Evolutionary conservation across 2,329 filamentous ascomycete species (phyloP).

Genomic region (Tolypocladium album): DNA sequence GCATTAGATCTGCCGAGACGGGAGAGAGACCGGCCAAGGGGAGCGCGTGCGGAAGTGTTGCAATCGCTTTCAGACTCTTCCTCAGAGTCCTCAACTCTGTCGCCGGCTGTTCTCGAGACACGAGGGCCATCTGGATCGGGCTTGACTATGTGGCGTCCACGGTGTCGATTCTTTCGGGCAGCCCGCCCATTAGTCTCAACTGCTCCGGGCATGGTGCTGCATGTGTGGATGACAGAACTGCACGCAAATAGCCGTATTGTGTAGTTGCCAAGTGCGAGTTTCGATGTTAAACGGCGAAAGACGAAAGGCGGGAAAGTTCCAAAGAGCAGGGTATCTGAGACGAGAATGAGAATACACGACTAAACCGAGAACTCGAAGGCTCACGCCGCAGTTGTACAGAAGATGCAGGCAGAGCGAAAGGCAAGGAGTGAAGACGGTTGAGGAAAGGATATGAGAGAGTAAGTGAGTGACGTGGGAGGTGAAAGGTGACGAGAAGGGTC

Average conservation of each 20-base stretch:
- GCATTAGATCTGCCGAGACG: conserved; percentile 24
- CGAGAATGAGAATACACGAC: background rate
- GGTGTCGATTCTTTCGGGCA: background rate
- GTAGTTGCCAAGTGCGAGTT: background rate
- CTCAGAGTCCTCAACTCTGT: background rate
- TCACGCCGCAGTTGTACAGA: background rate
- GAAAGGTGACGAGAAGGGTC: background rate
- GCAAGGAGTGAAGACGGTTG: too few species aligned
- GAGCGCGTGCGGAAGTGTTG: conserved; percentile 6
- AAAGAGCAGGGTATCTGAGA: background rate
- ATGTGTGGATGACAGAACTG: background rate
- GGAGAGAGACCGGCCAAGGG: conserved; percentile 12
- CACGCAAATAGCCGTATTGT: background rate
- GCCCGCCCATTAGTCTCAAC: background rate
- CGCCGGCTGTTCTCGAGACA: background rate
- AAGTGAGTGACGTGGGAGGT: background rate
- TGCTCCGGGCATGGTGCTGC: background rate
- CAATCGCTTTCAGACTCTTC: conserved; percentile 9
- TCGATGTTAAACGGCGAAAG: background rate
- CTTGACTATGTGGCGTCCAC: conserved; percentile 9
- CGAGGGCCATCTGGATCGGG: conserved; percentile 12
- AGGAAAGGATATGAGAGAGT: background rate
- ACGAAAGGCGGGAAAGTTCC: background rate
- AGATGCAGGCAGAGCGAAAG: background rate
- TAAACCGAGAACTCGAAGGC: background rate